These are phyloP conservation scores for Mycosarcoma mackinlayi DNA, from an alignment of 1,284 basidiomycete genomes.

Conservation along the genomic window DNA sequence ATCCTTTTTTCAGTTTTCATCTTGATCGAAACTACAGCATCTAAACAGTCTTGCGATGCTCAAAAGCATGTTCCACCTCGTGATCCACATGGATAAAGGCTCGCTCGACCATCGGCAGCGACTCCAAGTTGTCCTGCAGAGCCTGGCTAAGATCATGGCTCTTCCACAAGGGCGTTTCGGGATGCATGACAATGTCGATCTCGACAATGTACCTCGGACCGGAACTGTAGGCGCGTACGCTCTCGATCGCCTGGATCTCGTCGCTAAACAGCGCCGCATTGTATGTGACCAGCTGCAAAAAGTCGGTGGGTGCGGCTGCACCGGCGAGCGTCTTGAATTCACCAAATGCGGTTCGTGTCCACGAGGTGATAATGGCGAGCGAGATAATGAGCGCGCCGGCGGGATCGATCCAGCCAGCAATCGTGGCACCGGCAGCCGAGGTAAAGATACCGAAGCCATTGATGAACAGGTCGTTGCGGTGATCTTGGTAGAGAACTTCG, in stretches of 20 bases:
- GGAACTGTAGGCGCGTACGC: constrained; percentile 69
- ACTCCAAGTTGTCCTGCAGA: constrained; percentile 92
- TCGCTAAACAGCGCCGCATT: constrained; percentile 77
- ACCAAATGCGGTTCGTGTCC: constrained; percentile 71
- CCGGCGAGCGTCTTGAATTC: constrained; percentile 91
- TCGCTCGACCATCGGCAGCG: constrained; percentile 84
- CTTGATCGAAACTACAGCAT: too few relatives aligned
- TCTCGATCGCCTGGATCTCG: constrained; percentile 87
- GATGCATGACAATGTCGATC: constrained; percentile 92
- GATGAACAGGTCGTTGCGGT: constrained; percentile 76
- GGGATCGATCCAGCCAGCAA: constrained; percentile 86
- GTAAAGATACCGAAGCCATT: constrained; percentile 81
- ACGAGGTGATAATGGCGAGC: constrained; percentile 81
- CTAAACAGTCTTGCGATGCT: constrained; percentile 51
- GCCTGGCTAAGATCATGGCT: constrained; percentile 92
- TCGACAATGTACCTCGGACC: constrained; percentile 88
- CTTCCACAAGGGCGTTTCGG: constrained; percentile 86
- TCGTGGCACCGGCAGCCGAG: constrained; percentile 87
- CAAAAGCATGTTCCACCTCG: constrained; percentile 57
- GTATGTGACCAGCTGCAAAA: constrained; percentile 89
- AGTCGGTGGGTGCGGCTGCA: constrained; percentile 88
- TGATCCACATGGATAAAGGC: constrained; percentile 62
- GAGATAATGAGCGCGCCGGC: constrained; percentile 80
- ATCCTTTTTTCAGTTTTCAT: too few relatives aligned
- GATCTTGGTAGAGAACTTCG: constrained; percentile 92